These are phyloP conservation scores for Fusarium sp. DNA, from an alignment of 2,329 filamentous ascomycete genomes.

Conservation along the genomic window DNA sequence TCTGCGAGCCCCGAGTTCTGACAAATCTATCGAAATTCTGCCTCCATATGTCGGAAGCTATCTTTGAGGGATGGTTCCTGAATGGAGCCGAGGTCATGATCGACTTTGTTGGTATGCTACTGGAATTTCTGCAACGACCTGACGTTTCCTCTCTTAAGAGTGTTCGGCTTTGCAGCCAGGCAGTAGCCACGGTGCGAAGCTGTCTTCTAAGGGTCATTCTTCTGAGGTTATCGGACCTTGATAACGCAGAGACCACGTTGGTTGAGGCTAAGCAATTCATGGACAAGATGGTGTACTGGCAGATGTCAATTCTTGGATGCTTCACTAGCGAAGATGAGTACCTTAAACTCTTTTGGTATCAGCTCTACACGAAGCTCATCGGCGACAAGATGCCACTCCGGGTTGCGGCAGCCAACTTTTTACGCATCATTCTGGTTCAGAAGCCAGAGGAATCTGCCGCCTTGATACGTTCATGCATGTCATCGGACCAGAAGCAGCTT, in stretches of 20 bases:
- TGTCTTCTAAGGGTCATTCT: slow-evolving; percentile 84
- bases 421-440: slow-evolving; percentile 93
- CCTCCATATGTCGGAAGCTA: slow-evolving; percentile 84
- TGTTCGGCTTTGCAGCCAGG: slow-evolving; percentile 90
- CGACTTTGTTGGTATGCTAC: slow-evolving; percentile 83
- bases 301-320: slow-evolving; percentile 84
- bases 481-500: slow-evolving; percentile 76
- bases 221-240: slow-evolving; percentile 84
- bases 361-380: slow-evolving; percentile 89
- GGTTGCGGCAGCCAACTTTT: slow-evolving; percentile 81
- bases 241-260: slow-evolving; percentile 70
- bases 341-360: slow-evolving; percentile 88
- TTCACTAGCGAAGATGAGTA: slow-evolving; percentile 83
- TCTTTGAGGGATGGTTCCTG: slow-evolving; percentile 97
- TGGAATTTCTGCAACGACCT: slow-evolving; percentile 90
- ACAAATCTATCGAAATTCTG: slow-evolving; percentile 88
- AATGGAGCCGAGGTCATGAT: slow-evolving; percentile 85
- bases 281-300: slow-evolving; percentile 93
- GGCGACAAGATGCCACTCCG: slow-evolving; percentile 75
- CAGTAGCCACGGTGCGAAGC: slow-evolving; percentile 78
- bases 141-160: slow-evolving; percentile 84
- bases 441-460: slow-evolving; percentile 84
- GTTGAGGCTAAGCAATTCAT: slow-evolving; percentile 77
- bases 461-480: slow-evolving; percentile 78
- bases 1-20: slow-evolving; percentile 84